Evolutionary conservation across 106 monocot genomes (phyloP).

Genomic region (Allium fistulosum): DNA sequence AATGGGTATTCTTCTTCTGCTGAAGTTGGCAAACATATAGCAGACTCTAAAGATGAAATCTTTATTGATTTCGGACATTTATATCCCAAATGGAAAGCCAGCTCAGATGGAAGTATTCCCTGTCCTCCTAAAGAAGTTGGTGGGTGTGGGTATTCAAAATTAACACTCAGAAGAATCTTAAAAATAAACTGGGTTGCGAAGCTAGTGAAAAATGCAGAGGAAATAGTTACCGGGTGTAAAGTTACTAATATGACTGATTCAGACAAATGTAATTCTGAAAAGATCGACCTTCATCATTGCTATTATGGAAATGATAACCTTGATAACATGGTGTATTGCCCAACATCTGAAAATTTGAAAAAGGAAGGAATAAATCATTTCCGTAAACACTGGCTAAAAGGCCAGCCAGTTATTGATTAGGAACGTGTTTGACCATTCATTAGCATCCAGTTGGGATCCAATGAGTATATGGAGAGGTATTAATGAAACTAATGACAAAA

Average conservation of each 20-base stretch:
- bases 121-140: conserved; percentile 48
- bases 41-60: conserved; percentile 11
- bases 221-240: conserved; percentile 91
- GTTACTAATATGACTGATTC: conserved; percentile 21
- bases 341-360: conserved; percentile 51
- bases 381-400: conserved; percentile 69
- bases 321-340: conserved; percentile 50
- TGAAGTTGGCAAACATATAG: conserved; percentile 5
- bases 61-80: conserved; percentile 38
- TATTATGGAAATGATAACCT: conserved; percentile 31
- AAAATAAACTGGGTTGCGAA: conserved; percentile 96
- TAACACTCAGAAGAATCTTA: conserved; percentile 69
- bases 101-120: conserved; percentile 66
- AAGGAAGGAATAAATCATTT: conserved; percentile 56
- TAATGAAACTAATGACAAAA: conserved; percentile 50
- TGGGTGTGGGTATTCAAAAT: conserved; percentile 53
- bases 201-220: conserved; percentile 80
- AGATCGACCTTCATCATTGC: conserved; percentile 19
- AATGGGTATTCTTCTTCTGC: conserved; percentile 24
- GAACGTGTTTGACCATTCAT: conserved; percentile 48
- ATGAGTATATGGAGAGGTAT: conserved; percentile 71
- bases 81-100: conserved; percentile 77
- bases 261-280: conserved; percentile 24
- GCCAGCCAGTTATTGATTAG: conserved; percentile 75
- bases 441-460: conserved; percentile 81